Evolutionary conservation across 2,329 filamentous ascomycete species (phyloP).

Genomic region (Myriosclerotinia curreyana): DNA sequence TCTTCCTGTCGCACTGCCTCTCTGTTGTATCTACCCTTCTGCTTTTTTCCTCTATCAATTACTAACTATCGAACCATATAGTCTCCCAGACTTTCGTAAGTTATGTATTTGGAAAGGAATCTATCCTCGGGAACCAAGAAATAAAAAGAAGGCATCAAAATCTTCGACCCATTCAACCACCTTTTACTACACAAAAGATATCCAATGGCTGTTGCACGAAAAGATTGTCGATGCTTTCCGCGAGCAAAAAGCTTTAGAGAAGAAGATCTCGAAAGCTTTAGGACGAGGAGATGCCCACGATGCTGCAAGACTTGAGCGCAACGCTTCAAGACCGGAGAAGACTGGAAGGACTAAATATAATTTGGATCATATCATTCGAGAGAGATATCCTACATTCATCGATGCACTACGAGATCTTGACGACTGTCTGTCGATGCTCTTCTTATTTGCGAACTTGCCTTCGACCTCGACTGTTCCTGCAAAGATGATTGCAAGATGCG

Average conservation of each 20-base stretch:
- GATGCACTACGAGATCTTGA: conserved; percentile 93
- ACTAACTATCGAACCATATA: conserved; percentile 42
- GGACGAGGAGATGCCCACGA: conserved; percentile 88
- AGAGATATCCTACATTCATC: conserved; percentile 95
- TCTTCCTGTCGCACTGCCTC: not conserved
- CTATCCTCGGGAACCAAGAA: conserved; percentile 94
- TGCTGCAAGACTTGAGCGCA: conserved; percentile 79
- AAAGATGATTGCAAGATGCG: conserved; percentile 94
- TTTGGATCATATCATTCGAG: conserved; percentile 94
- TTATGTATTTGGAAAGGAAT: conserved; percentile 99
- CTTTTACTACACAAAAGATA: conserved; percentile 90
- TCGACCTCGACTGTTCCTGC: conserved; percentile 85
- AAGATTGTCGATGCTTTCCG: conserved; percentile 91
- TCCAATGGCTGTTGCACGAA: conserved; percentile 97
- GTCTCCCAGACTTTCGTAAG: conserved; percentile 93
- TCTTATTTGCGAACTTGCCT: conserved; percentile 94
- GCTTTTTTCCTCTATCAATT: not conserved
- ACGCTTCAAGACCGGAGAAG: conserved; percentile 85
- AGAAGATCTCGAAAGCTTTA: conserved; percentile 93
- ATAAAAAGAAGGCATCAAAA: conserved; percentile 95
- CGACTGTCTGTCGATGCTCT: conserved; percentile 94
- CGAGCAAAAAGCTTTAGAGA: conserved; percentile 93
- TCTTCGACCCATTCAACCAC: conserved; percentile 87
- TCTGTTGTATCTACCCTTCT: not conserved
- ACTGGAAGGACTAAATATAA: conserved; percentile 86